A percentile compares a stretch with the other conserved stretches of the same genome.
These are phyloP conservation scores for Chlorella sp. DNA, from an alignment of 139 green algal species.

Conservation along the genomic window DNA sequence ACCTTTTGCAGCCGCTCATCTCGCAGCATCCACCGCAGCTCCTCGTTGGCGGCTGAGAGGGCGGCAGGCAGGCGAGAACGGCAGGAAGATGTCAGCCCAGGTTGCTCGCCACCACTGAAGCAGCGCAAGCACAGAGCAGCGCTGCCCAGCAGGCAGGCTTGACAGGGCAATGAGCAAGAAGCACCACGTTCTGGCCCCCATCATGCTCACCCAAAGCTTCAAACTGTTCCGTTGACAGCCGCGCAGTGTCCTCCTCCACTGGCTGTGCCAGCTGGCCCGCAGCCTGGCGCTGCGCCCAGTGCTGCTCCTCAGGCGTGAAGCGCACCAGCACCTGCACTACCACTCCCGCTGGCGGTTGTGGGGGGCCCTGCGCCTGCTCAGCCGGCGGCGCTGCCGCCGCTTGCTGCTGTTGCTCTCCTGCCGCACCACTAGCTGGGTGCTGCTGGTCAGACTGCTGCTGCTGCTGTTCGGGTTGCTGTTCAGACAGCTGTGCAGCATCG, in stretches of 20 bases:
- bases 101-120: not conserved
- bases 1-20: constrained; percentile 54
- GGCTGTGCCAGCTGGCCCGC: not conserved
- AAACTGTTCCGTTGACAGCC: constrained; percentile 11
- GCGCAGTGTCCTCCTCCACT: not conserved
- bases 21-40: constrained; percentile 40
- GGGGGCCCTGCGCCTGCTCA: not conserved
- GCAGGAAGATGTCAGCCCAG: not conserved
- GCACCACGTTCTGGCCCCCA: not conserved
- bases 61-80: not conserved
- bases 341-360: not conserved
- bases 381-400: not conserved
- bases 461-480: not conserved
- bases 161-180: not conserved
- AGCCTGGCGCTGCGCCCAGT: not conserved
- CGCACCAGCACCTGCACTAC: constrained; percentile 25
- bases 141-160: not conserved
- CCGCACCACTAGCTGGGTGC: not conserved
- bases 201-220: not conserved
- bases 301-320: constrained; percentile 26
- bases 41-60: constrained; percentile 45
- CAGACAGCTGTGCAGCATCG: not conserved
- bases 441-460: not conserved
- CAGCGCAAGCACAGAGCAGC: not conserved
- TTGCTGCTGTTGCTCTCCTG: not conserved